Percentiles rank a stretch among this genome's conserved stretches.
phyloP scores from a whole-genome alignment of 306 rosid genomes.

The Prunus padus region DNA sequence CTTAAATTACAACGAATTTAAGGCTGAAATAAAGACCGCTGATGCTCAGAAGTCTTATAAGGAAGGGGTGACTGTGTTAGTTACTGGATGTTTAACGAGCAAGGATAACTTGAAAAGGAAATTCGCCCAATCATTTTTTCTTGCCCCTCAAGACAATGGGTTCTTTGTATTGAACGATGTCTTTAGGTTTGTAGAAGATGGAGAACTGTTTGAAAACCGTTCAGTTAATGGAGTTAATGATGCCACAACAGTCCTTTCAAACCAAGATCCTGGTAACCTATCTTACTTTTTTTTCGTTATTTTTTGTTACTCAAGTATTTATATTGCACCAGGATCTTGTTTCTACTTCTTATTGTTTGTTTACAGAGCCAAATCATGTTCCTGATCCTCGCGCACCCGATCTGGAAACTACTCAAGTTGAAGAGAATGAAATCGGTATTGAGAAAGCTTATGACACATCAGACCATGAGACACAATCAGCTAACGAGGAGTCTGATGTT shows the following conservation, averaged over 20 bases:
- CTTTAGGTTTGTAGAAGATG: constrained; percentile 64
- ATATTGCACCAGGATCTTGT: constrained; percentile 19
- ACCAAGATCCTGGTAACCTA: constrained; percentile 52
- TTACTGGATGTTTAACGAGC: constrained; percentile 75
- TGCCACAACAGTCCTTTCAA: constrained; percentile 27
- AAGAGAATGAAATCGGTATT: constrained; percentile 30
- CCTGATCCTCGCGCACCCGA: constrained; percentile 54
- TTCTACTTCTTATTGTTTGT: constrained; percentile 12
- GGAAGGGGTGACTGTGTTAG: constrained; percentile 71
- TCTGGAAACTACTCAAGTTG: constrained; percentile 34
- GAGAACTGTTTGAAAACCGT: constrained; percentile 37
- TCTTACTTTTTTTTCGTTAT: background rate
- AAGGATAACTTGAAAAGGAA: constrained; percentile 67
- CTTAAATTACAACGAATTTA: constrained; percentile 51
- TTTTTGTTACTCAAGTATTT: background rate
- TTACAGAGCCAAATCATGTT: constrained; percentile 41
- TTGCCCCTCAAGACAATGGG: constrained; percentile 80
- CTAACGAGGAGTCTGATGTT: constrained; percentile 31
- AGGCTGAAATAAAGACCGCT: constrained; percentile 73
- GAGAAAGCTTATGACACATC: constrained; percentile 45
- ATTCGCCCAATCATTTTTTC: constrained; percentile 72
- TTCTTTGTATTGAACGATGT: constrained; percentile 76
- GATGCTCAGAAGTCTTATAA: constrained; percentile 67
- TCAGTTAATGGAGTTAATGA: constrained; percentile 40
- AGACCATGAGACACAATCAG: constrained; percentile 37